phyloP scores from a whole-genome alignment of 2,329 filamentous ascomycete species.

The Cryphonectria parasitica region DNA sequence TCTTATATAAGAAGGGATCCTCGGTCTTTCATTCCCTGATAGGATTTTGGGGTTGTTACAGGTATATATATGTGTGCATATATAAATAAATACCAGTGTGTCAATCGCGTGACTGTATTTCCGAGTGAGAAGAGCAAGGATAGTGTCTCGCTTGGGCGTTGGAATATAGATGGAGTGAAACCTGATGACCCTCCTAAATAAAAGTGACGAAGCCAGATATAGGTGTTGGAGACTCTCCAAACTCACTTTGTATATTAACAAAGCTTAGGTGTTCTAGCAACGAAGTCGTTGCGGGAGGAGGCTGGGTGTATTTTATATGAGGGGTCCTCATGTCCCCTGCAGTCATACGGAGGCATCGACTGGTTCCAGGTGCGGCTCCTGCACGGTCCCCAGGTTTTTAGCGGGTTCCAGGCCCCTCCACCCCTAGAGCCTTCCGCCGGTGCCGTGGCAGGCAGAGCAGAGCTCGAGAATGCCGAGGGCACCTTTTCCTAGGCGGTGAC shows the following conservation, averaged over 20 bases:
- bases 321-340: slow-evolving; percentile 6
- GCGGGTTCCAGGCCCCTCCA: slow-evolving; percentile 3
- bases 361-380: slow-evolving; percentile 5
- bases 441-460: neutral
- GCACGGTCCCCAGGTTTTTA: slow-evolving; percentile 2
- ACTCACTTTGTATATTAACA: neutral
- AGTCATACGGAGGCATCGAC: slow-evolving; percentile 13
- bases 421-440: neutral
- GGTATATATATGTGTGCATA: neutral
- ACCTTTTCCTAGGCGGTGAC: slow-evolving; percentile 3
- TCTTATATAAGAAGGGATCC: neutral
- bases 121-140: neutral
- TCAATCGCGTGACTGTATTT: neutral
- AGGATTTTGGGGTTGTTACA: neutral
- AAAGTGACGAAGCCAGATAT: neutral
- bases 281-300: neutral
- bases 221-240: neutral
- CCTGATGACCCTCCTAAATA: neutral
- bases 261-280: neutral
- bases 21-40: neutral
- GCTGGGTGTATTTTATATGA: neutral
- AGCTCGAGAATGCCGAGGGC: slow-evolving; percentile 4
- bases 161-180: neutral
- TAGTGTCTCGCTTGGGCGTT: neutral
- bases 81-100: neutral